phyloP scores from a whole-genome alignment of 352 stramenopile genomes.

The Phytopythium chamaehyphon region DNA sequence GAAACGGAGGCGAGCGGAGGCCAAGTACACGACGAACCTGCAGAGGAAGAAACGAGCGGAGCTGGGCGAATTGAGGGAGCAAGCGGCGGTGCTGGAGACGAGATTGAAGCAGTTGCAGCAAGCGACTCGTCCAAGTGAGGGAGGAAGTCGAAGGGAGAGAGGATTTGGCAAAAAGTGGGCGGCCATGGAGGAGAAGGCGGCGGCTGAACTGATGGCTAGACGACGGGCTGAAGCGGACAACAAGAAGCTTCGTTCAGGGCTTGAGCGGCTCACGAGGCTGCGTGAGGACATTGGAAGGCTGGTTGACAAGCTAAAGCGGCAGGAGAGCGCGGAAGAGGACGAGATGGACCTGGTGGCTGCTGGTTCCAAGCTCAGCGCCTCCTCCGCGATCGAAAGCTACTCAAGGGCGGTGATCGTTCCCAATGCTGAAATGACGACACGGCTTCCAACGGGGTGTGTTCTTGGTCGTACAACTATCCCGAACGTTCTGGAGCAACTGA shows the following conservation, averaged over 20 bases:
- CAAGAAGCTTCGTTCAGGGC: neutral
- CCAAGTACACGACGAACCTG: slow-evolving; percentile 1
- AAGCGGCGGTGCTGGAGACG: neutral
- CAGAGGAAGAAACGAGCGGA: slow-evolving; percentile 5
- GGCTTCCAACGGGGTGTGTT: too few relatives aligned
- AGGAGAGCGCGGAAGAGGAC: neutral
- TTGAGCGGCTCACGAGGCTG: neutral
- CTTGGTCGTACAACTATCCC: too few relatives aligned
- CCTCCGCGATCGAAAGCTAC: neutral
- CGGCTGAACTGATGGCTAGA: neutral
- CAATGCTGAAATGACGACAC: too few relatives aligned
- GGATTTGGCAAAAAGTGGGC: neutral
- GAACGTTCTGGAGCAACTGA: neutral
- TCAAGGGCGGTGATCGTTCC: too few relatives aligned
- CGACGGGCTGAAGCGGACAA: neutral
- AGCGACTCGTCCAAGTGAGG: too few relatives aligned
- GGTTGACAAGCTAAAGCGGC: neutral
- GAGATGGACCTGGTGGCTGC: too few relatives aligned
- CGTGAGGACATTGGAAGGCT: neutral
- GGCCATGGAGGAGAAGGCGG: neutral
- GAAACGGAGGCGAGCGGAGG: neutral
- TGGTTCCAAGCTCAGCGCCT: too few relatives aligned
- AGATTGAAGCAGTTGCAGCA: neutral
- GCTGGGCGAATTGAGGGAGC: neutral
- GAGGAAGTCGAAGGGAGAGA: neutral